phyloP scores from a whole-genome alignment of 345 rosid species.

The Salix udensis region DNA sequence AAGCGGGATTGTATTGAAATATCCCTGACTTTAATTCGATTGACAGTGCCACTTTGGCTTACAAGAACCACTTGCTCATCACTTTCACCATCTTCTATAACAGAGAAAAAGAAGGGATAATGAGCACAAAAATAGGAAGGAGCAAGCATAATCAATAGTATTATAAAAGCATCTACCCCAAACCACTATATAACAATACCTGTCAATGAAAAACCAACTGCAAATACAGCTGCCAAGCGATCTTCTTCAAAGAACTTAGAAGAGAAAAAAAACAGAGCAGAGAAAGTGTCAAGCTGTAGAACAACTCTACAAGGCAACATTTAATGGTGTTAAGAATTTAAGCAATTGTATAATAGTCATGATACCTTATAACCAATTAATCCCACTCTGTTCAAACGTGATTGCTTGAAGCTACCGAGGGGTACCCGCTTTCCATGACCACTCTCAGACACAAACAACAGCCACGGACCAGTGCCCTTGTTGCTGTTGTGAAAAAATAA shows the following conservation, averaged over 20 bases:
- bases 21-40: constrained; percentile 86
- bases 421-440: constrained; percentile 96
- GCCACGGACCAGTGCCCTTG: constrained; percentile 76
- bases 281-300: background rate
- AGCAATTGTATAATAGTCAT: background rate
- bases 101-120: constrained; percentile 1
- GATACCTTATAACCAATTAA: constrained; percentile 76
- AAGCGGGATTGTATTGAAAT: constrained; percentile 83
- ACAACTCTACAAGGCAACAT: background rate
- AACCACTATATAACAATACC: constrained; percentile 39
- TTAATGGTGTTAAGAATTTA: too few species aligned
- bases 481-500: constrained; percentile 24
- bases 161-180: background rate
- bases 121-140: background rate
- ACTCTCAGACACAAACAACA: constrained; percentile 77
- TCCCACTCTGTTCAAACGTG: constrained; percentile 72
- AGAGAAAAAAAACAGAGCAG: background rate
- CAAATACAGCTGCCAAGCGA: constrained; percentile 75
- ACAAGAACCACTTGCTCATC: constrained; percentile 92
- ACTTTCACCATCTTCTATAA: constrained; percentile 78
- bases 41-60: constrained; percentile 89
- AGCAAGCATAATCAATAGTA: background rate
- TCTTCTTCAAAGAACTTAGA: constrained; percentile 75
- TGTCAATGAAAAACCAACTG: constrained; percentile 79
- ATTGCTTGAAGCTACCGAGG: constrained; percentile 58